Conservation (phyloP, 176 grass and related monocot species). For the Musa acuminata region DNA sequence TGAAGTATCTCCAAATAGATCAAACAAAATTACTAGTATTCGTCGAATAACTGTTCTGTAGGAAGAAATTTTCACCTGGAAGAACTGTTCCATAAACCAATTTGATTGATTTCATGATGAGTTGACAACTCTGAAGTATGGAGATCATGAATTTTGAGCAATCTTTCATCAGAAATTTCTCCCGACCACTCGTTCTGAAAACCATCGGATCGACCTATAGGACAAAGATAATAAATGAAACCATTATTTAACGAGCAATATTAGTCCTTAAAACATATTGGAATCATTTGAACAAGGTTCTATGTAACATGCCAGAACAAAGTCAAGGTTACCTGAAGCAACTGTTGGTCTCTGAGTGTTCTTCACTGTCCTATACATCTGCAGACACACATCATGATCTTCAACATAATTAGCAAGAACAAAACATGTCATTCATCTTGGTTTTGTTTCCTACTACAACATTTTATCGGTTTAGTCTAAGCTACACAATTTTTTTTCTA, state of each 20-base stretch:
- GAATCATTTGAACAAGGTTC: neutral
- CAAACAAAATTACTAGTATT: neutral
- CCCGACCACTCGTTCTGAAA: neutral
- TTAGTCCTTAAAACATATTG: neutral
- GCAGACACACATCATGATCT: neutral
- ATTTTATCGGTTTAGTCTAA: neutral
- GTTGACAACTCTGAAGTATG: neutral
- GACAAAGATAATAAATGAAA: neutral
- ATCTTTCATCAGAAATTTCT: neutral
- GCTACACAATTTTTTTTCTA: neutral
- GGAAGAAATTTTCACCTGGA: neutral
- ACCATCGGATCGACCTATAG: neutral
- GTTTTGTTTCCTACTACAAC: too few relatives aligned
- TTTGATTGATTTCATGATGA: neutral
- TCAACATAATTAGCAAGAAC: neutral
- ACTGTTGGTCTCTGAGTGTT: neutral
- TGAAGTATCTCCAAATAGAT: neutral
- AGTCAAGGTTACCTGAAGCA: neutral
- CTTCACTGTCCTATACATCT: slow-evolving; percentile 1
- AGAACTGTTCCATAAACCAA: neutral
- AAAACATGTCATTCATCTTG: neutral
- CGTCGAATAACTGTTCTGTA: neutral
- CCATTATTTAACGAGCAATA: too few relatives aligned
- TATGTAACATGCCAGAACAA: neutral
- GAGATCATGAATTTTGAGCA: neutral